phyloP scores from a whole-genome alignment of 768 basidiomycete species.

The Lentinula detonsa region DNA sequence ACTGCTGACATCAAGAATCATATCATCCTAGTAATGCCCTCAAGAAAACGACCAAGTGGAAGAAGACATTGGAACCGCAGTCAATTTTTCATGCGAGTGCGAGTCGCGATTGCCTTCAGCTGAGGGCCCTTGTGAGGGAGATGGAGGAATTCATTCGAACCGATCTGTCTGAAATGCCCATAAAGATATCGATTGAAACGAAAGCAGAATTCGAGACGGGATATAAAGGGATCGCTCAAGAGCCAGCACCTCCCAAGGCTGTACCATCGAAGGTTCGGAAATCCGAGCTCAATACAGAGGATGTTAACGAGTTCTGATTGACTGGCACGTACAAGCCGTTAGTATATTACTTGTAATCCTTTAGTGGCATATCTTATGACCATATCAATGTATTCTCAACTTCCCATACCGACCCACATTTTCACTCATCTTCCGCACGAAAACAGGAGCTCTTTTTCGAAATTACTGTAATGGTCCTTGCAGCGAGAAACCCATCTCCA shows the following conservation, averaged over 20 bases:
- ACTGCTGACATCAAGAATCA: background rate
- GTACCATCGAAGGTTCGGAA: slow-evolving; percentile 1
- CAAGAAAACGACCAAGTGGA: background rate
- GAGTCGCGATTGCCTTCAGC: background rate
- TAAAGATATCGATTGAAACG: background rate
- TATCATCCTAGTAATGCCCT: background rate
- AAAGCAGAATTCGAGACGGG: slow-evolving; percentile 1
- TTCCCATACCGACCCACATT: too few relatives aligned
- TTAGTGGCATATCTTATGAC: too few relatives aligned
- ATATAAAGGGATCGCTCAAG: background rate
- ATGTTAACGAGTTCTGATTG: background rate
- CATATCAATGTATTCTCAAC: too few relatives aligned
- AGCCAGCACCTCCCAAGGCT: slow-evolving; percentile 8
- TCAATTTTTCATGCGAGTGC: background rate
- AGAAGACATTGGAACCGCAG: background rate
- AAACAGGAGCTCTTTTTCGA: too few relatives aligned
- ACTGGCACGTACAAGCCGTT: too few relatives aligned
- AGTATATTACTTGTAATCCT: too few relatives aligned
- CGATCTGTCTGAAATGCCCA: background rate
- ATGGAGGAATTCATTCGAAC: background rate
- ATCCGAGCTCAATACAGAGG: slow-evolving; percentile 10
- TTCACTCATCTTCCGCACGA: too few relatives aligned
- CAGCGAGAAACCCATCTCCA: too few relatives aligned
- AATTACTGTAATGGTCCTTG: too few relatives aligned
- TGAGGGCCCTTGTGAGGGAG: background rate